Evolutionary conservation across 345 rosid species (phyloP).

Genomic region (Passiflora organensis): DNA sequence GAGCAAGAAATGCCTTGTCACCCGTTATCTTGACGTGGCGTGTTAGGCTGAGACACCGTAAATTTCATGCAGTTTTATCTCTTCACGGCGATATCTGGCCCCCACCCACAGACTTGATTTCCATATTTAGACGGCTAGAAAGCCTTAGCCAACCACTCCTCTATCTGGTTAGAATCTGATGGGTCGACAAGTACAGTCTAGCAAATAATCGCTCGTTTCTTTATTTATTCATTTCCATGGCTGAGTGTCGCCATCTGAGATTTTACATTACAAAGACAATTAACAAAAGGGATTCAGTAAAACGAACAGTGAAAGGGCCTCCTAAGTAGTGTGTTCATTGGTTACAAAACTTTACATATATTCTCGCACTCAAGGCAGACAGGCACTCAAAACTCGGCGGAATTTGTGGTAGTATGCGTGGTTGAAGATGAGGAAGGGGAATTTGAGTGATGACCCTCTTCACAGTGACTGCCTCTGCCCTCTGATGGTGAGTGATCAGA

Average conservation of each 20-base stretch:
- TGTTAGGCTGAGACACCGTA: too few species aligned
- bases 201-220: neutral
- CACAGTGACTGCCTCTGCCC: constrained; percentile 41
- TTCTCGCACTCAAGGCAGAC: neutral
- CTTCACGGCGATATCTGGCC: too few species aligned
- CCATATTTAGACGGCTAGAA: too few species aligned
- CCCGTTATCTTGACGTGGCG: too few species aligned
- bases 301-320: too few species aligned
- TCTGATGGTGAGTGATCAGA: constrained; percentile 32
- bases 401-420: constrained; percentile 44
- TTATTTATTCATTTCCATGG: neutral
- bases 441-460: constrained; percentile 32
- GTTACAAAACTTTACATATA: constrained; percentile 39
- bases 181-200: neutral
- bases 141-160: neutral
- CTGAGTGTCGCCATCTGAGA: neutral
- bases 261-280: too few species aligned
- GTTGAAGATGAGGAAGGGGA: constrained; percentile 71
- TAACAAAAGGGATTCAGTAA: neutral
- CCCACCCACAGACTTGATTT: too few species aligned
- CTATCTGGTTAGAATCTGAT: neutral
- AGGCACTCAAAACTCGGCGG: constrained; percentile 30
- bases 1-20: too few species aligned
- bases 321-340: neutral
- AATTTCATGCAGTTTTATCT: too few species aligned